Evolutionary conservation across 768 basidiomycete species (phyloP).

Genomic region (Chalciporus chontae): DNA sequence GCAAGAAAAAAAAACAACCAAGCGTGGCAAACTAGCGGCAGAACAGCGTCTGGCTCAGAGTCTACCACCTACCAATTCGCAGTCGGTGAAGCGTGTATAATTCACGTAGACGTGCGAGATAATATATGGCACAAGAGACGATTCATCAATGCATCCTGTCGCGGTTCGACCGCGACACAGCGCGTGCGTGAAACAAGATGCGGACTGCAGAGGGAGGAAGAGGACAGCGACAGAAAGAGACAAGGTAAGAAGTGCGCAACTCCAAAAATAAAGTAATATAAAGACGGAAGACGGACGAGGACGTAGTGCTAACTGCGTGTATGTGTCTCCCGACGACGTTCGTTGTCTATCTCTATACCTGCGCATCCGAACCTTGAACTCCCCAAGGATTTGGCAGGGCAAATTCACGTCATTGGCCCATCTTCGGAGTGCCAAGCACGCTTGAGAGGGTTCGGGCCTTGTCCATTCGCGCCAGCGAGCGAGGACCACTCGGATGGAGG

Average conservation of each 20-base stretch:
- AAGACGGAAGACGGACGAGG: neutral
- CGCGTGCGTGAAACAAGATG: neutral
- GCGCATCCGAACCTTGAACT: neutral
- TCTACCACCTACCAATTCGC: too few relatives aligned
- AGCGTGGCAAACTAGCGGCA: too few relatives aligned
- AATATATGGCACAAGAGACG: too few relatives aligned
- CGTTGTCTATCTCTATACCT: neutral
- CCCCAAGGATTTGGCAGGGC: neutral
- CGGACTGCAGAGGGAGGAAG: neutral
- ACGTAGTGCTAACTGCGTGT: neutral
- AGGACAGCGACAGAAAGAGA: neutral
- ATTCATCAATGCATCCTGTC: neutral
- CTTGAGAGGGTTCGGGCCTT: constrained; percentile 18
- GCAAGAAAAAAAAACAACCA: too few relatives aligned
- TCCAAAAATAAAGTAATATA: neutral
- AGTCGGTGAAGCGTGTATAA: too few relatives aligned
- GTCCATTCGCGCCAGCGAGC: constrained; percentile 25
- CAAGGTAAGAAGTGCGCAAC: neutral
- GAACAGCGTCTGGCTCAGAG: too few relatives aligned
- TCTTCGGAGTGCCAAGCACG: constrained; percentile 27
- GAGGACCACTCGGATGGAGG: constrained; percentile 27
- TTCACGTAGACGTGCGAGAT: too few relatives aligned
- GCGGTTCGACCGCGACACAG: neutral
- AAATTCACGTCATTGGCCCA: constrained; percentile 14
- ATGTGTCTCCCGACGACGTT: neutral